These are phyloP conservation scores for Hura crepitans DNA, from an alignment of 441 rosid genomes.

Conservation along the genomic window DNA sequence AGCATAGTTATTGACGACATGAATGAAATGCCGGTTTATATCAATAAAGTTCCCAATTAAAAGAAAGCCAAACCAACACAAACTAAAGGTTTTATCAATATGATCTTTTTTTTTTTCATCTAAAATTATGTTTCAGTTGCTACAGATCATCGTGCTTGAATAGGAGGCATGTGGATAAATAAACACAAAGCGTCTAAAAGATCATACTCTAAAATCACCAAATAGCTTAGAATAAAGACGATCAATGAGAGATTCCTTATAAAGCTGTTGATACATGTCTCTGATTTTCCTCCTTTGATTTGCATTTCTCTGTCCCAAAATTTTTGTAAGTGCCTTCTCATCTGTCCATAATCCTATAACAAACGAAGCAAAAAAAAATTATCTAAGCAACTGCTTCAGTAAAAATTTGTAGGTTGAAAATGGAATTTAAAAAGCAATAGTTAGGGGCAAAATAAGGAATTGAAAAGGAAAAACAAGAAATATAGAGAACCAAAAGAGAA, in stretches of 20 bases:
- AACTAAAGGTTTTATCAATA: too few species aligned
- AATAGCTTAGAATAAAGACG: constrained; percentile 61
- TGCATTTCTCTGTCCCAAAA: constrained; percentile 67
- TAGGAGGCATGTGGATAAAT: too few species aligned
- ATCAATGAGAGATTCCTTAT: constrained; percentile 51
- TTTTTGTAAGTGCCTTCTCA: constrained; percentile 51
- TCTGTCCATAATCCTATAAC: constrained; percentile 66
- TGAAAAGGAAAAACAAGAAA: constrained; percentile 12
- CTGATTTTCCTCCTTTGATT: constrained; percentile 62
- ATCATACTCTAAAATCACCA: constrained; percentile 67
- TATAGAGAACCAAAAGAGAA: background rate
- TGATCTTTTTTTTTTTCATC: too few species aligned
- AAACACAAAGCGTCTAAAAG: background rate
- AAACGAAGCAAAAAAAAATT: constrained; percentile 9
- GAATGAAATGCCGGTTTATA: too few species aligned
- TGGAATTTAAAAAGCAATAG: too few species aligned
- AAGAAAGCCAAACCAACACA: background rate
- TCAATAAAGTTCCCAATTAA: background rate
- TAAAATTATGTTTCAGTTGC: too few species aligned
- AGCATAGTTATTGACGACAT: too few species aligned
- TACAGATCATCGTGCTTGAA: too few species aligned
- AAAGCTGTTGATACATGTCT: constrained; percentile 56
- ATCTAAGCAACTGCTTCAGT: too few species aligned
- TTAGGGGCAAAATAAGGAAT: too few species aligned
- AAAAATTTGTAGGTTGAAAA: too few species aligned